A percentile compares a stretch with the other conserved stretches of the same genome.
phyloP scores from a whole-genome alignment of 768 basidiomycete genomes.

The Naganishia onofrii region DNA sequence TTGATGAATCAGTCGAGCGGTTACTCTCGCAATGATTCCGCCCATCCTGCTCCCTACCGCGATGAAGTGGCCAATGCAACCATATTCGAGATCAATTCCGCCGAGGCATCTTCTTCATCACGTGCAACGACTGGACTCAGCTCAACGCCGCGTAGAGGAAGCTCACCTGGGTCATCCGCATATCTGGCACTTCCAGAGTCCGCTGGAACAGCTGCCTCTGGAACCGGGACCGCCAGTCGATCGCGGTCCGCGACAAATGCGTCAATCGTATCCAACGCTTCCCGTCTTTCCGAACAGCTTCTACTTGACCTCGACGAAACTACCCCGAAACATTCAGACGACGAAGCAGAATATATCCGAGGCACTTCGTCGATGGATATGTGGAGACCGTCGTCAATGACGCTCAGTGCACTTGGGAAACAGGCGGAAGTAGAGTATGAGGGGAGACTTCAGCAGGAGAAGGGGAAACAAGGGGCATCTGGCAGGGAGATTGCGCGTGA shows the following conservation, averaged over 20 bases:
- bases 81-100: neutral
- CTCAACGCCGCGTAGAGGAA: neutral
- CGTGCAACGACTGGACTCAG: neutral
- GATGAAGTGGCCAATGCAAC: neutral
- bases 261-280: constrained; percentile 2
- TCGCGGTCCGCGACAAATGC: constrained; percentile 21
- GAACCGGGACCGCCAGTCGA: neutral
- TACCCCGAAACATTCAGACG: neutral
- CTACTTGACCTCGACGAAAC: constrained; percentile 14
- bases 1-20: neutral
- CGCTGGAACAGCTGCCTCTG: neutral
- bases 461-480: neutral
- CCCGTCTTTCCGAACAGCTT: neutral
- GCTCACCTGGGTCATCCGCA: neutral
- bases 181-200: neutral
- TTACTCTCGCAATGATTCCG: neutral
- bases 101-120: neutral
- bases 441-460: neutral
- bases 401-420: neutral
- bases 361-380: constrained; percentile 29
- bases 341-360: constrained; percentile 8
- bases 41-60: neutral
- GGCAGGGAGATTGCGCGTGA: constrained; percentile 43
- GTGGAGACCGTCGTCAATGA: constrained; percentile 29
- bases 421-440: neutral